Conservation (phyloP, 2,329 filamentous ascomycete genomes). For the Arthrobotrys musiformis region DNA sequence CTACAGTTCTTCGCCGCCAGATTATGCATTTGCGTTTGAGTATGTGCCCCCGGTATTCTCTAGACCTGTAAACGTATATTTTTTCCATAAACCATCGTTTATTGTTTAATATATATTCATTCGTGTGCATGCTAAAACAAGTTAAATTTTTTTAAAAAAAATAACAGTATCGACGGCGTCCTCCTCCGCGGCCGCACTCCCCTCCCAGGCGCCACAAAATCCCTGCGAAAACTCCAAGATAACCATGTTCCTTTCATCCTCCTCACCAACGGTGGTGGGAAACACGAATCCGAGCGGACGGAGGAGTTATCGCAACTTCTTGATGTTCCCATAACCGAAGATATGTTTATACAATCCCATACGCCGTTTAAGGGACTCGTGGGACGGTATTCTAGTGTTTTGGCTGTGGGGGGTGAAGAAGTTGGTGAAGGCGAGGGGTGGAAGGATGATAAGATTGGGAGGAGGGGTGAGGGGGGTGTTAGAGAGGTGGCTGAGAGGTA, state of each 20-base stretch:
- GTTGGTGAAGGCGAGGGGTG: slow-evolving; percentile 41
- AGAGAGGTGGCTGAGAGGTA: slow-evolving; percentile 75
- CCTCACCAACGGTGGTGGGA: slow-evolving; percentile 93
- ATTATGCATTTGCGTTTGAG: slow-evolving; percentile 71
- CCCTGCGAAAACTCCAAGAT: slow-evolving; percentile 77
- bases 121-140: slow-evolving; percentile 62
- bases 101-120: slow-evolving; percentile 28
- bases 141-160: no score
- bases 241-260: slow-evolving; percentile 90
- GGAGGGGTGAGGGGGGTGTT: slow-evolving; percentile 31
- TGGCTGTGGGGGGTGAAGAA: slow-evolving; percentile 78
- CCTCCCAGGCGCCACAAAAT: slow-evolving; percentile 79
- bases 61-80: no score
- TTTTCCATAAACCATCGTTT: no score
- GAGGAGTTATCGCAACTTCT: slow-evolving; percentile 75
- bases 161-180: slow-evolving; percentile 87
- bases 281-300: slow-evolving; percentile 78
- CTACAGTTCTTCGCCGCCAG: slow-evolving; percentile 59
- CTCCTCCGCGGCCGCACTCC: slow-evolving; percentile 82
- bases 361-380: slow-evolving; percentile 84
- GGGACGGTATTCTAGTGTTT: slow-evolving; percentile 70
- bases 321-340: slow-evolving; percentile 71
- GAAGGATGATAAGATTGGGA: slow-evolving; percentile 32
- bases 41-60: no score
- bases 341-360: slow-evolving; percentile 87